A percentile compares a stretch with the other conserved stretches of the same genome.
phyloP scores from a whole-genome alignment of 139 green algal species.

The Trebouxia sp. region DNA sequence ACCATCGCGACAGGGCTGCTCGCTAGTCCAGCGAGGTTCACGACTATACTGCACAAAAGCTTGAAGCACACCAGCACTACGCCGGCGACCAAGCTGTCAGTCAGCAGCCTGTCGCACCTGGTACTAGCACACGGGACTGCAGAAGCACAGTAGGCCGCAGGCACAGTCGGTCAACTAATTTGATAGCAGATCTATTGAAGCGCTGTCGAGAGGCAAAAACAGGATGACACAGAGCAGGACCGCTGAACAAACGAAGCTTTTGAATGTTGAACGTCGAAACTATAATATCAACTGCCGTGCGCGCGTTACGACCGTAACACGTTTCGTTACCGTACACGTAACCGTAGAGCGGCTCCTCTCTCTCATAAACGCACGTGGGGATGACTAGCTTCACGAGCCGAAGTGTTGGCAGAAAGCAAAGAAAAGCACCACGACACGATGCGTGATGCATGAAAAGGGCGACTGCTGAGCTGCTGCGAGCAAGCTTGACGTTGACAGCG shows the following conservation, averaged over 20 bases:
- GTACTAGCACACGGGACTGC: constrained; percentile 1
- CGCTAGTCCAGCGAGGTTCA: background rate
- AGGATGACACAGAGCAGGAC: background rate
- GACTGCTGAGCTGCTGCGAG: no score
- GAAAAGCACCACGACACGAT: no score
- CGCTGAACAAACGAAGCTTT: background rate
- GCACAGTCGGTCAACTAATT: constrained; percentile 7
- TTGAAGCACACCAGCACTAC: constrained; percentile 21
- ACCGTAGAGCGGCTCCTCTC: no score
- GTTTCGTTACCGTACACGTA: no score
- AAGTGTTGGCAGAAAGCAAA: no score
- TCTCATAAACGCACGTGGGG: no score
- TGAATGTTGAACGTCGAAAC: background rate
- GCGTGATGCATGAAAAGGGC: no score
- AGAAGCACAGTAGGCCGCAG: background rate
- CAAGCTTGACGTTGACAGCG: no score
- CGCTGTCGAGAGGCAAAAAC: background rate
- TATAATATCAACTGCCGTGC: no score
- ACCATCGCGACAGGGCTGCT: background rate
- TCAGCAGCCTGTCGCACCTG: constrained; percentile 13
- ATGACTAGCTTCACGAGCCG: no score
- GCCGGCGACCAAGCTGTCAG: constrained; percentile 1
- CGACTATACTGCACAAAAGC: constrained; percentile 9
- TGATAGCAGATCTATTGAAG: background rate
- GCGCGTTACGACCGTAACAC: no score